Base-by-base conservation (phyloP, 805 yeast species). In the Sugiyamaella mastotermitis region DNA sequence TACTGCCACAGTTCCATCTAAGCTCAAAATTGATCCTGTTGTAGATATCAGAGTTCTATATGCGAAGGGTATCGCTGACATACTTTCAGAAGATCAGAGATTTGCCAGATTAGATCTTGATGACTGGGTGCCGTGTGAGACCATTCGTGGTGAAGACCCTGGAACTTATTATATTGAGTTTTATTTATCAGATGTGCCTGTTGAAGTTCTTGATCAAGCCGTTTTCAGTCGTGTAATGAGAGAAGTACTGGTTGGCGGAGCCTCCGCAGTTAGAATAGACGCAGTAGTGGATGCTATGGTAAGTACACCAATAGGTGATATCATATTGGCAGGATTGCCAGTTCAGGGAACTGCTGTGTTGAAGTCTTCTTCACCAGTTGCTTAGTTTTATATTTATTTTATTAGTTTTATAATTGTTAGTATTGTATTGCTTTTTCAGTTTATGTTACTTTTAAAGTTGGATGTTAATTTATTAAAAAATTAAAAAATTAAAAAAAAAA, bases 111-210 rank as follows among this genome's bases (percentile, higher is more conserved):
- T 74, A 10, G 61, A 63, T 3, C 49, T 71, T 48, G 51, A 52
- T 7, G 64, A 64, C 5, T 76, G 80, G 80, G 60, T 61, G 17
- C 55, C 56, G 1, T 70, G 76, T 3, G 55, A 50, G 26, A 61
- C 43, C 38, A 48, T 23, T 3, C 46, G 45, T 10, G 42, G 36
- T 3, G 48, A 41, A 5, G 45, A 33, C 14, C 52, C 53, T 1
- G 52, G 56, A 18, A 24, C 31, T 16, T 57, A 68, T 43, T 53
- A 56, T 13, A 54, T 75, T 1, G 53, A 52, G 24, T 59, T 74
- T 33, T 58, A 52, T 29, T 53, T 75, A 20, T 60, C 62, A n/a
- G 58, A 66, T 29, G 62, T 70, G 28, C 65, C 68, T 5, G 53
- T 74, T 34, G 52, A 58, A 11, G 61, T 76, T n/a, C 57, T 61